phyloP scores from a whole-genome alignment of 257 asterid species.

The Solanum sitiens region DNA sequence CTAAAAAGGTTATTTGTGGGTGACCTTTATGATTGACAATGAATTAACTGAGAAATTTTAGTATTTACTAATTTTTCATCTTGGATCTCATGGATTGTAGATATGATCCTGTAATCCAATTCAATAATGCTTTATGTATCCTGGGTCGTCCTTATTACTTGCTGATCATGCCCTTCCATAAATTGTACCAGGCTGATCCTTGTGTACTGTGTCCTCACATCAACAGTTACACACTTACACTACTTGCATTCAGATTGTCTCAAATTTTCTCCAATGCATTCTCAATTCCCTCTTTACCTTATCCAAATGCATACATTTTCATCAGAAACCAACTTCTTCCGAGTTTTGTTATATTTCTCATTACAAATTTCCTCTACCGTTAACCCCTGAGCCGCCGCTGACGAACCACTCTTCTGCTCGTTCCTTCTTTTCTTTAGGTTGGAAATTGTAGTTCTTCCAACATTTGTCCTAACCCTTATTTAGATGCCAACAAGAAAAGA shows the following conservation, averaged over 20 bases:
- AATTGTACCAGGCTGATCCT: not conserved
- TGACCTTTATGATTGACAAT: not conserved
- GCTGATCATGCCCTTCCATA: not conserved
- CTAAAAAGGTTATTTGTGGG: not conserved
- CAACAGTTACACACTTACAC: not conserved
- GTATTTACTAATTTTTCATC: not conserved
- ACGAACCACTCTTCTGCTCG: not conserved
- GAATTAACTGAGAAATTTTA: not conserved
- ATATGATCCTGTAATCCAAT: not conserved
- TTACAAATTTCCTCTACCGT: not conserved
- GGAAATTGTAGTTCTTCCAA: not conserved
- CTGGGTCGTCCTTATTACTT: not conserved
- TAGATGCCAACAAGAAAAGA: not conserved
- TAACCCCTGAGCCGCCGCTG: not conserved
- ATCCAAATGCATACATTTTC: not conserved
- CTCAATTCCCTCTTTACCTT: not conserved
- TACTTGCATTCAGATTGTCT: not conserved
- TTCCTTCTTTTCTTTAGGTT: not conserved
- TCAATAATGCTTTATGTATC: not conserved
- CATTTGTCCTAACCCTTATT: not conserved
- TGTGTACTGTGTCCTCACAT: not conserved
- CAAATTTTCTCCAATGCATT: not conserved
- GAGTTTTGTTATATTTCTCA: not conserved
- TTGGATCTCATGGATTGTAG: not conserved
- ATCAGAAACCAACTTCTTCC: not conserved